Percentiles rank a stretch among this genome's conserved stretches.
Conservation (phyloP, 495 filamentous ascomycete species). For the Lentithecium fluviatile region DNA sequence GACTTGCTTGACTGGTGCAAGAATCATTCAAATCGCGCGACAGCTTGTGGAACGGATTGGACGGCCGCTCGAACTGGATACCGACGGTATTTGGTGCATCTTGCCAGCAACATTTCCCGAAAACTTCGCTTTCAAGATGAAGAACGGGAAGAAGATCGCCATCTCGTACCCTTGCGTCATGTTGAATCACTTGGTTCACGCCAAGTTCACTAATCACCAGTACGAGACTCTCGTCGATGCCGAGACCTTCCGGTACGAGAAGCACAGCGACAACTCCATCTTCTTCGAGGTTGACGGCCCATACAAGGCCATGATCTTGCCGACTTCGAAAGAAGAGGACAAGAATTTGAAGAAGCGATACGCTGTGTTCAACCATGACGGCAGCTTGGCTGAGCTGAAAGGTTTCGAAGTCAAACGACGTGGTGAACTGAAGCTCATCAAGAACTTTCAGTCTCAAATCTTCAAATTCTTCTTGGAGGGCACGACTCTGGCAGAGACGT, state of each 20-base stretch:
- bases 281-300: conserved; percentile 99
- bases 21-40: conserved; percentile 95
- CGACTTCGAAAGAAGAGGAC: conserved; percentile 96
- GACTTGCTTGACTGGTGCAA: conserved; percentile 93
- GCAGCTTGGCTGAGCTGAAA: conserved; percentile 93
- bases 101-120: conserved; percentile 95
- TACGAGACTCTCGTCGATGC: conserved; percentile 87
- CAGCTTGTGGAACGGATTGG: conserved; percentile 93
- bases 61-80: conserved; percentile 94
- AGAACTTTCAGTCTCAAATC: conserved; percentile 98
- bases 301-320: conserved; percentile 95
- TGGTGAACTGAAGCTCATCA: conserved; percentile 98
- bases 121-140: conserved; percentile 90
- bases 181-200: conserved; percentile 97
- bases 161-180: conserved; percentile 99
- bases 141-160: conserved; percentile 89
- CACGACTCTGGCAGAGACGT: conserved; percentile 79
- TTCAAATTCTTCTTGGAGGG: conserved; percentile 99
- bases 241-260: conserved; percentile 82
- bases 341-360: conserved; percentile 99
- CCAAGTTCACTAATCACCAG: conserved; percentile 91
- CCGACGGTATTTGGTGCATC: conserved; percentile 99
- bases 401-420: conserved; percentile 97
- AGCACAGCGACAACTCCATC: conserved; percentile 96
- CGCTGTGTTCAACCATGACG: conserved; percentile 98